phyloP scores from a whole-genome alignment of 2,329 filamentous ascomycete genomes.

The Microsporum ferrugineum region DNA sequence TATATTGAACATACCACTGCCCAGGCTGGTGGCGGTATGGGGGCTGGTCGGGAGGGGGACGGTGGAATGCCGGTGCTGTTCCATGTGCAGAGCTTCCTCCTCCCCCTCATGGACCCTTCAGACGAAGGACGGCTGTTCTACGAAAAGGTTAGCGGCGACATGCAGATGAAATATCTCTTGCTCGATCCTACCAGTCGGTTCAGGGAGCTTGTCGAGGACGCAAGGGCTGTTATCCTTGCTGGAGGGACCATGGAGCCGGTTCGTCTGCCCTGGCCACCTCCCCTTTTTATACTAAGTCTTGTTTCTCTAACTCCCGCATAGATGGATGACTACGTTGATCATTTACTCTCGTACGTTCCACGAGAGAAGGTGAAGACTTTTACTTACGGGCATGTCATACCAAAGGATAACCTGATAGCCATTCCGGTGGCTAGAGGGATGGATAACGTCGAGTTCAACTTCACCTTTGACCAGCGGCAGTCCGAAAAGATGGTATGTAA shows the following conservation, averaged over 20 bases:
- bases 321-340: constrained; percentile 77
- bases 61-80: constrained; percentile 45
- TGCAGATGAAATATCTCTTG: constrained; percentile 70
- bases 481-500: constrained; percentile 48
- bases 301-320: constrained; percentile 16
- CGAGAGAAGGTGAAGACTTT: constrained; percentile 59
- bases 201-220: constrained; percentile 70
- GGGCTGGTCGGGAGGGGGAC: constrained; percentile 14
- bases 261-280: constrained; percentile 15
- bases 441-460: constrained; percentile 56
- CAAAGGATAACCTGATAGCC: constrained; percentile 65
- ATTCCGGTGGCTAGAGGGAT: constrained; percentile 51
- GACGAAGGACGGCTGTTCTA: constrained; percentile 52
- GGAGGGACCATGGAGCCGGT: constrained; percentile 94
- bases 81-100: constrained; percentile 57
- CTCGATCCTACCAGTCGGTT: constrained; percentile 89
- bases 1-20: constrained; percentile 53
- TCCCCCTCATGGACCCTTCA: constrained; percentile 76
- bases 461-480: constrained; percentile 69
- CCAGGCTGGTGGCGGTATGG: not conserved
- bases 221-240: constrained; percentile 77
- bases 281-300: no score
- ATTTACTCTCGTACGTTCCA: constrained; percentile 68
- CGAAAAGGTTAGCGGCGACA: constrained; percentile 35
- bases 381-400: constrained; percentile 92